A percentile compares a stretch with the other conserved stretches of the same genome.
These are phyloP conservation scores for Castanea mollissima DNA, from an alignment of 306 rosid genomes.

Conservation along the genomic window DNA sequence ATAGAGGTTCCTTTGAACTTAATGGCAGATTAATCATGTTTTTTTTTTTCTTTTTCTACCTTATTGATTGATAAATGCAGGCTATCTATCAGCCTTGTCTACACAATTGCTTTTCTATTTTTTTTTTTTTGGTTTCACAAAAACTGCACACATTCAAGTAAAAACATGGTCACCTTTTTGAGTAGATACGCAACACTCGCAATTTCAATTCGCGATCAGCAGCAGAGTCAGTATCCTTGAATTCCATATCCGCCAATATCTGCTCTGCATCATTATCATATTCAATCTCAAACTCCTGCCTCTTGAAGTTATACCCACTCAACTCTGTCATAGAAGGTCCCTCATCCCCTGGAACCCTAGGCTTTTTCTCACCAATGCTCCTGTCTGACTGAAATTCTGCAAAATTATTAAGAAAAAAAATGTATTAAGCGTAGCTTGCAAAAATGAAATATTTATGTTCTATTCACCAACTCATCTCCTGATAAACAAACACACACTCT, in stretches of 20 bases:
- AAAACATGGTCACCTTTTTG: slow-evolving; percentile 48
- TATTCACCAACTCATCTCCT: background rate
- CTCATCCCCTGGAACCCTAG: slow-evolving; percentile 60
- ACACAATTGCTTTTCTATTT: background rate
- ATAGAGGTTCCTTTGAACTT: background rate
- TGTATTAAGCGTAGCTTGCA: background rate
- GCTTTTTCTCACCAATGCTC: slow-evolving; percentile 76
- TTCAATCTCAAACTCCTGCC: slow-evolving; percentile 84
- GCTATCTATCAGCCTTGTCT: background rate
- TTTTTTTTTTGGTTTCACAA: background rate
- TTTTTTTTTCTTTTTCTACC: background rate
- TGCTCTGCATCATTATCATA: slow-evolving; percentile 92
- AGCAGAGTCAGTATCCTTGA: slow-evolving; percentile 62
- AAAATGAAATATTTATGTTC: background rate
- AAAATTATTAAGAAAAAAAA: slow-evolving; percentile 9
- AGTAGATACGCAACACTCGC: slow-evolving; percentile 65
- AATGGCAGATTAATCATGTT: background rate
- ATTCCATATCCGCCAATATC: slow-evolving; percentile 90
- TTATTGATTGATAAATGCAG: background rate
- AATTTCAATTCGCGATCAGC: slow-evolving; percentile 63
- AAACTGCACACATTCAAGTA: slow-evolving; percentile 1
- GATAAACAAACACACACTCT: too few species aligned
- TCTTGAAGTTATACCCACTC: slow-evolving; percentile 80
- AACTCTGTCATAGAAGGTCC: slow-evolving; percentile 61
- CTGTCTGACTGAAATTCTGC: slow-evolving; percentile 62